Percentiles rank a stretch among this genome's conserved stretches.
Evolutionary conservation across 1,284 basidiomycete genomes (phyloP).

Genomic region (Cystobasidium slooffiae): DNA sequence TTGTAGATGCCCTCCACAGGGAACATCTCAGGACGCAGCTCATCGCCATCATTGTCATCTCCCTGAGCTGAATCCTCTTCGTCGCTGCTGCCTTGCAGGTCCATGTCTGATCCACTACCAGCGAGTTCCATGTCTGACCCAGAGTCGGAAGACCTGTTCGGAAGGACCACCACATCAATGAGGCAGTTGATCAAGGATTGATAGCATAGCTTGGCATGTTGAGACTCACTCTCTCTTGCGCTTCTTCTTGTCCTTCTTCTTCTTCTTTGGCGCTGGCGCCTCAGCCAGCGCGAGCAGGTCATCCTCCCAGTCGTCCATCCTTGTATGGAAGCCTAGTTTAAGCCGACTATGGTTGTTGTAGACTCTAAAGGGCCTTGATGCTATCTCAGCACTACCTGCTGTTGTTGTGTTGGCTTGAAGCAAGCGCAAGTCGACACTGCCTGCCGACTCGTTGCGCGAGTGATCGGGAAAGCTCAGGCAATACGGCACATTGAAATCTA

Average conservation of each 20-base stretch:
- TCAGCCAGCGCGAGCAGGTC: slow-evolving; percentile 44
- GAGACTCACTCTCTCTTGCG: slow-evolving; percentile 30
- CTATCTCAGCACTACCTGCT: not conserved
- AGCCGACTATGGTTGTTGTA: not conserved
- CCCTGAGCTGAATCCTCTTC: slow-evolving; percentile 7
- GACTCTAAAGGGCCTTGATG: too few relatives aligned
- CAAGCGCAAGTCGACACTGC: not conserved
- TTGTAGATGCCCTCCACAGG: slow-evolving; percentile 44
- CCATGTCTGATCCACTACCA: slow-evolving; percentile 24
- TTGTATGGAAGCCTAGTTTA: not conserved
- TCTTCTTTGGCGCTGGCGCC: slow-evolving; percentile 33
- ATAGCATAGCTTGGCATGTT: not conserved
- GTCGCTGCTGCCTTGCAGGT: slow-evolving; percentile 21
- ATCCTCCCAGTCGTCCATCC: slow-evolving; percentile 44
- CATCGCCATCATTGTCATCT: slow-evolving; percentile 32
- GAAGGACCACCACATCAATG: not conserved
- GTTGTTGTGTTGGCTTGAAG: not conserved
- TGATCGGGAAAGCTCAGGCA: too few relatives aligned
- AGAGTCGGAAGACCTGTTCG: slow-evolving; percentile 28
- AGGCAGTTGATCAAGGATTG: not conserved
- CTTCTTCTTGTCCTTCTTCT: slow-evolving; percentile 37
- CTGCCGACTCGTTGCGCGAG: too few relatives aligned
- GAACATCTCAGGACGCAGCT: slow-evolving; percentile 35
- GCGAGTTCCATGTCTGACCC: slow-evolving; percentile 41
- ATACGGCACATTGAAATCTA: too few relatives aligned